These are phyloP conservation scores for Moringa oleifera DNA, from an alignment of 345 rosid species.

Conservation along the genomic window DNA sequence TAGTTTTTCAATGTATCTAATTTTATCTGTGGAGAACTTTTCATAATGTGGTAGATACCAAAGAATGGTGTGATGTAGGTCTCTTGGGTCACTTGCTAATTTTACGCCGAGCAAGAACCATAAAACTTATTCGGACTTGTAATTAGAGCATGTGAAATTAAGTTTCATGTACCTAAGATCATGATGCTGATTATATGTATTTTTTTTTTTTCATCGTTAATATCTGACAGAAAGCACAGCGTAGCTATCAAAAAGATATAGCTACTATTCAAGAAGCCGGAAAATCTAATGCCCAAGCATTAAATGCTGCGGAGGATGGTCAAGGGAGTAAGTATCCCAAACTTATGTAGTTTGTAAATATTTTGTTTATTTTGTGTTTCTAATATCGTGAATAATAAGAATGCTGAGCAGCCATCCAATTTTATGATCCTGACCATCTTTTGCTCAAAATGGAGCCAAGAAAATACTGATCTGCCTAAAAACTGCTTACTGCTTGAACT, in stretches of 20 bases:
- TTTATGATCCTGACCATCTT: slow-evolving; percentile 3
- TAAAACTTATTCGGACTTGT: not conserved
- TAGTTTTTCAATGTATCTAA: not conserved
- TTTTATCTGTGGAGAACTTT: too few species aligned
- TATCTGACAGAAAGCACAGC: slow-evolving; percentile 76
- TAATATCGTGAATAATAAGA: too few species aligned
- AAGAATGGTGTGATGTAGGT: not conserved
- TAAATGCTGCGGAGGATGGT: slow-evolving; percentile 42
- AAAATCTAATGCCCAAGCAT: slow-evolving; percentile 35
- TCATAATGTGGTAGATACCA: not conserved
- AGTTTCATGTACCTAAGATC: not conserved
- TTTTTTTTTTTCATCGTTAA: not conserved
- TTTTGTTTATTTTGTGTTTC: not conserved
- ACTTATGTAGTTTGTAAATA: not conserved
- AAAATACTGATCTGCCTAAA: not conserved
- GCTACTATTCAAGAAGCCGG: slow-evolving; percentile 55
- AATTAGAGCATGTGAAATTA: not conserved
- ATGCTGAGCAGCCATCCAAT: too few species aligned
- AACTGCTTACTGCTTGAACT: not conserved
- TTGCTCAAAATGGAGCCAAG: not conserved
- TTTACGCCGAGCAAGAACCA: not conserved
- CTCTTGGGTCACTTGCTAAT: not conserved
- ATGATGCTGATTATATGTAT: slow-evolving; percentile 5
- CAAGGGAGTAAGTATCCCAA: slow-evolving; percentile 45
- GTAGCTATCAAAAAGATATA: slow-evolving; percentile 89